phyloP scores from a whole-genome alignment of 1,284 basidiomycete species.

The Moesziomyces sp. region DNA sequence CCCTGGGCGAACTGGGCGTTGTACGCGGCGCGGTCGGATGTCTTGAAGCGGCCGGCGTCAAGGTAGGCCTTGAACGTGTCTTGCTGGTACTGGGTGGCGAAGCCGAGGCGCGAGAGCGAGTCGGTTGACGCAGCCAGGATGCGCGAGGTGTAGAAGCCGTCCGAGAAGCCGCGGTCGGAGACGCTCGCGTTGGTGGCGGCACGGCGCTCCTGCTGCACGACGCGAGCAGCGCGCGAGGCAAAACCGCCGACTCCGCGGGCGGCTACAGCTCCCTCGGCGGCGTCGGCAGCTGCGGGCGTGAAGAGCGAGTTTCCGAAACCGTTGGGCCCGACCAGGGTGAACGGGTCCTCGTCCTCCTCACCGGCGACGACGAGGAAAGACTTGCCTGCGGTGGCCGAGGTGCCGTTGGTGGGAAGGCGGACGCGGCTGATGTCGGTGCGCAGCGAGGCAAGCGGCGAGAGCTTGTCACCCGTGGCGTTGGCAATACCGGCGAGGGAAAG shows the following conservation, averaged over 20 bases:
- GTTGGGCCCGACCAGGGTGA: conserved; percentile 22
- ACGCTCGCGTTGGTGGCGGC: conserved; percentile 11
- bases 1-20: conserved; percentile 45
- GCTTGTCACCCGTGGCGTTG: conserved; percentile 19
- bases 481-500: conserved; percentile 4
- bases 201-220: conserved; percentile 9
- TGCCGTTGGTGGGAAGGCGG: conserved; percentile 18
- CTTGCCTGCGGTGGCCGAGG: conserved; percentile 13
- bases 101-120: conserved; percentile 75
- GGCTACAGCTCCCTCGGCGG: background rate
- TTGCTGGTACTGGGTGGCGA: conserved; percentile 74
- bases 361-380: conserved; percentile 16
- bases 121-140: conserved; percentile 72
- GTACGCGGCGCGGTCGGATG: conserved; percentile 22
- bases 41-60: conserved; percentile 18
- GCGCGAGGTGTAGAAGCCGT: conserved; percentile 75
- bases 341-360: conserved; percentile 16
- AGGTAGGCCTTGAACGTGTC: conserved; percentile 68
- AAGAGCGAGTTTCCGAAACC: conserved; percentile 35
- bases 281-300: background rate
- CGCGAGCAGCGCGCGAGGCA: conserved; percentile 28
- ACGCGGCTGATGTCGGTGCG: conserved; percentile 33
- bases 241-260: conserved; percentile 25
- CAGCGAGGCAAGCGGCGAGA: conserved; percentile 13
- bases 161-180: conserved; percentile 72